Percentiles rank a stretch among this genome's conserved stretches.
Conservation (phyloP, 345 rosid species). For the Jatropha curcas region DNA sequence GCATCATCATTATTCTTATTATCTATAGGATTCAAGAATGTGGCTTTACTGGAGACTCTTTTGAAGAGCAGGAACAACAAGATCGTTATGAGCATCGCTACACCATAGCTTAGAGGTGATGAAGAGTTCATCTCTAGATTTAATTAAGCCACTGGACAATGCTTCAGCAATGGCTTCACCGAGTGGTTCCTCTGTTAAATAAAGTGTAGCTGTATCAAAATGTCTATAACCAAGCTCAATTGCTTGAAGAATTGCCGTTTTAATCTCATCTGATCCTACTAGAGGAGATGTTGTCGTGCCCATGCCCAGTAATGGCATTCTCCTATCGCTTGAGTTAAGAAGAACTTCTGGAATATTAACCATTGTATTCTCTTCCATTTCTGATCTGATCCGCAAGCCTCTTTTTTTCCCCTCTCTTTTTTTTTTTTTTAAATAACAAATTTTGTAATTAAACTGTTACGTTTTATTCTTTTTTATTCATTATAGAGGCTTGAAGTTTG, state of each 20-base stretch:
- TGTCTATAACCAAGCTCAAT: conserved; percentile 37
- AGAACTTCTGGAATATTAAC: conserved; percentile 22
- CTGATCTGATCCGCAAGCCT: conserved; percentile 1
- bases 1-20: no score
- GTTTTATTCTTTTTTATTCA: neutral
- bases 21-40: neutral
- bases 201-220: conserved; percentile 34
- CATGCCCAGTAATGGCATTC: conserved; percentile 30
- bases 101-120: conserved; percentile 64
- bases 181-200: conserved; percentile 33
- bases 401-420: neutral
- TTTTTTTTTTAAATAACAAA: neutral
- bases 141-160: conserved; percentile 37
- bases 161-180: conserved; percentile 49
- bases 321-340: conserved; percentile 10
- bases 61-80: conserved; percentile 46
- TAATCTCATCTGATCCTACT: conserved; percentile 22
- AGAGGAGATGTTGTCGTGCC: conserved; percentile 30
- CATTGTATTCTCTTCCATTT: neutral
- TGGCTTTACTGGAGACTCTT: conserved; percentile 41
- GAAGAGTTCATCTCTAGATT: conserved; percentile 53
- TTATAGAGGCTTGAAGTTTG: neutral
- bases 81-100: conserved; percentile 52
- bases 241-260: conserved; percentile 25
- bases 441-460: neutral